Evolutionary conservation across 805 yeast genomes (phyloP).

Genomic region (Blastobotrys parvus): DNA sequence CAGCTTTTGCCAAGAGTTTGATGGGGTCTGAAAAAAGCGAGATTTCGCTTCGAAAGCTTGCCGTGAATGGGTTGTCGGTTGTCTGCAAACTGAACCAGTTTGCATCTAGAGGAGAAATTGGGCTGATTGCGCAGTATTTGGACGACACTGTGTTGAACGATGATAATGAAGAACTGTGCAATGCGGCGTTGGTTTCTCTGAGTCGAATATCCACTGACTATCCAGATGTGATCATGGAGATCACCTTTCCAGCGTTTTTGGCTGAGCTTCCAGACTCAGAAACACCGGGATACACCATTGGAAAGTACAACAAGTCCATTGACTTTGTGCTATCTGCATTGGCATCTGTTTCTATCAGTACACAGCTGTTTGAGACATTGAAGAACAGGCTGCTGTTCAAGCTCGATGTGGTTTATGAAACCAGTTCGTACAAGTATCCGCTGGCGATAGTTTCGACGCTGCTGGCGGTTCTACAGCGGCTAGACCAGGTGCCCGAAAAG

Average conservation of each 20-base stretch:
- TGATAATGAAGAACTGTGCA: slow-evolving; percentile 44
- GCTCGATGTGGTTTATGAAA: slow-evolving; percentile 19
- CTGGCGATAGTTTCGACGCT: slow-evolving; percentile 23
- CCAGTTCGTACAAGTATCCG: slow-evolving; percentile 13
- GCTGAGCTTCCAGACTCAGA: slow-evolving; percentile 41
- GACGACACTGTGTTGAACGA: slow-evolving; percentile 51
- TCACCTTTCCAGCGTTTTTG: slow-evolving; percentile 45
- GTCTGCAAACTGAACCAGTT: slow-evolving; percentile 32
- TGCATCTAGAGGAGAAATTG: slow-evolving; percentile 46
- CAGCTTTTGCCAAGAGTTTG: slow-evolving; percentile 59
- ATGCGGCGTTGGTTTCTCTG: slow-evolving; percentile 47
- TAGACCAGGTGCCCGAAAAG: slow-evolving; percentile 19
- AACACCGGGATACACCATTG: background rate
- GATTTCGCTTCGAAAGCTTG: slow-evolving; percentile 56
- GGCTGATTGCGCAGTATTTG: slow-evolving; percentile 55
- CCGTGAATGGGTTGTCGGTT: slow-evolving; percentile 56
- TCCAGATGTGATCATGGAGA: slow-evolving; percentile 35
- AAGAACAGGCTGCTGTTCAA: slow-evolving; percentile 32
- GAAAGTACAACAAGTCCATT: too few relatives aligned
- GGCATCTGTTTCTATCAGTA: slow-evolving; percentile 27
- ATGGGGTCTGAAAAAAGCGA: slow-evolving; percentile 61
- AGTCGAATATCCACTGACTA: slow-evolving; percentile 28
- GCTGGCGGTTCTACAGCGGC: slow-evolving; percentile 18
- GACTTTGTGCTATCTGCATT: slow-evolving; percentile 26
- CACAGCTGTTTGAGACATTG: slow-evolving; percentile 32